phyloP scores from a whole-genome alignment of 2,329 filamentous ascomycete species.

The Fusarium transvaalense region DNA sequence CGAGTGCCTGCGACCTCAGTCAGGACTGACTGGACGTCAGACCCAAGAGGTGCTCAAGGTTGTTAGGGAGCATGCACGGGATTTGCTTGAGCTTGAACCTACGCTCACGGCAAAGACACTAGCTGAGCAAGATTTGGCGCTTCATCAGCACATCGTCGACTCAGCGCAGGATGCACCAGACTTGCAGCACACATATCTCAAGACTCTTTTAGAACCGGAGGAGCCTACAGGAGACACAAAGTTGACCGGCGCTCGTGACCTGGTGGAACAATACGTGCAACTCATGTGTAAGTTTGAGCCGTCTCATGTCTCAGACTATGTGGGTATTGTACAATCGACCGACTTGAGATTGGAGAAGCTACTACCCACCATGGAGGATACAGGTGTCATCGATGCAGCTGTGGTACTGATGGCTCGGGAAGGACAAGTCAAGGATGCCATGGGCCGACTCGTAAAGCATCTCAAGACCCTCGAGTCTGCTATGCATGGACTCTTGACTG shows the following conservation, averaged over 20 bases:
- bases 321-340: conserved; percentile 79
- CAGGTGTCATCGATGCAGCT: conserved; percentile 90
- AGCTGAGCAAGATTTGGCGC: conserved; percentile 68
- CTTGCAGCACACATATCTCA: conserved; percentile 81
- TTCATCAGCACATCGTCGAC: conserved; percentile 75
- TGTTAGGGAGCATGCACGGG: conserved; percentile 72
- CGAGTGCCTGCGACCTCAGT: conserved; percentile 76
- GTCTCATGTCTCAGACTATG: conserved; percentile 85
- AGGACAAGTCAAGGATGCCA: conserved; percentile 84
- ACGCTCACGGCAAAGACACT: conserved; percentile 74
- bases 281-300: conserved; percentile 91
- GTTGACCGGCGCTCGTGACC: conserved; percentile 63
- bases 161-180: conserved; percentile 71
- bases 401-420: conserved; percentile 91
- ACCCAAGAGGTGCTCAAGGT: conserved; percentile 76
- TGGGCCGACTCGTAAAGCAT: conserved; percentile 86
- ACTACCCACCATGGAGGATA: conserved; percentile 88
- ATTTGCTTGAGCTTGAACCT: conserved; percentile 77
- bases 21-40: conserved; percentile 76
- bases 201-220: conserved; percentile 77
- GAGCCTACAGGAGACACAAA: conserved; percentile 53
- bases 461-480: conserved; percentile 83
- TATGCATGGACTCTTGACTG: conserved; percentile 78
- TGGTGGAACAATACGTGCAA: conserved; percentile 87
- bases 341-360: conserved; percentile 84